phyloP scores from a whole-genome alignment of 2,329 filamentous ascomycete genomes.

The Sporothrix inflata region DNA sequence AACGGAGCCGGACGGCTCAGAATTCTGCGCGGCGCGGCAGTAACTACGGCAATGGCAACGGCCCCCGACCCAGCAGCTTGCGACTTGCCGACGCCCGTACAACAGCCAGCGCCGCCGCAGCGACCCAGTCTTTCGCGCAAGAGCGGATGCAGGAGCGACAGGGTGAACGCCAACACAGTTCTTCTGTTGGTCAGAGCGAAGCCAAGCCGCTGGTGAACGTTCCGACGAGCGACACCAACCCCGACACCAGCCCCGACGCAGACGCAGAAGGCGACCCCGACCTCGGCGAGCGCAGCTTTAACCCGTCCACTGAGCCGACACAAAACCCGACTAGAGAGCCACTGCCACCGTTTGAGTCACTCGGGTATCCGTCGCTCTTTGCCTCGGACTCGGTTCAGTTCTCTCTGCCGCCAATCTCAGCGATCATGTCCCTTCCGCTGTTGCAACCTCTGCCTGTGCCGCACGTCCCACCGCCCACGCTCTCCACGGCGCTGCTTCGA shows the following conservation, averaged over 20 bases:
- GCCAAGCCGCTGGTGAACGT: too few relatives aligned
- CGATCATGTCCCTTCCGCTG: background rate
- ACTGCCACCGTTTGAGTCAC: background rate
- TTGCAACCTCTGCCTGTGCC: background rate
- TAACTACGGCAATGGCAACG: background rate
- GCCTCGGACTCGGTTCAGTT: background rate
- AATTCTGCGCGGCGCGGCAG: background rate
- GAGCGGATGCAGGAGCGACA: too few relatives aligned
- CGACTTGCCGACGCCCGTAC: background rate
- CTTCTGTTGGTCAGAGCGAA: background rate
- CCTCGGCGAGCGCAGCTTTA: too few relatives aligned
- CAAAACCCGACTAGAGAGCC: too few relatives aligned
- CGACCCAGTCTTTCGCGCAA: background rate
- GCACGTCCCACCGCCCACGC: background rate
- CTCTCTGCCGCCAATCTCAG: background rate
- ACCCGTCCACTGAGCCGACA: too few relatives aligned
- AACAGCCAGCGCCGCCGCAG: background rate
- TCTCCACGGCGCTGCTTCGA: background rate
- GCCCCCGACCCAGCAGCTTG: too few relatives aligned
- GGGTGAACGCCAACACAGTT: background rate
- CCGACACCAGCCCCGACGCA: too few relatives aligned
- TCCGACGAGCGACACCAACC: too few relatives aligned
- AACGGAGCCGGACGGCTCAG: background rate
- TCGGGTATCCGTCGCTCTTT: background rate
- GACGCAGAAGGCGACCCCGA: too few relatives aligned